Evolutionary conservation across 2,329 filamentous ascomycete species (phyloP).

Genomic region (Trichoderma endophyticum): DNA sequence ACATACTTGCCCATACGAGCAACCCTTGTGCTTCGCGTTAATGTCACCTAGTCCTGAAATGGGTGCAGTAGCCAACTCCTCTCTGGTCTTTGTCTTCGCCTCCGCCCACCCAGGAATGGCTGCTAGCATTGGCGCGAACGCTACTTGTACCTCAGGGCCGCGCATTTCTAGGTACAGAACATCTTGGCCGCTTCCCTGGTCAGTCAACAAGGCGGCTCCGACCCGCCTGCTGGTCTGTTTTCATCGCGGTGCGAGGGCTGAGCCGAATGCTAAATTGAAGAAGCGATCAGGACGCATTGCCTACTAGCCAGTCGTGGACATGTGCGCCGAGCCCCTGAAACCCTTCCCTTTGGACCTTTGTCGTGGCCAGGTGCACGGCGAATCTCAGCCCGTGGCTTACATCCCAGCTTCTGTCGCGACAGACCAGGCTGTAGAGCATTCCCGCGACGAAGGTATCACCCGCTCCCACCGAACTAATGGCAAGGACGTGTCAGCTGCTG

Average conservation of each 20-base stretch:
- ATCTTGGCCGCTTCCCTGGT: not conserved
- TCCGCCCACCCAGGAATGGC: not conserved
- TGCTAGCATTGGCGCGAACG: constrained; percentile 9
- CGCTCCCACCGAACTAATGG: constrained; percentile 62
- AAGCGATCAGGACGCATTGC: constrained; percentile 8
- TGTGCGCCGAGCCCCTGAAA: constrained; percentile 50
- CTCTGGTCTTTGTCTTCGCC: not conserved
- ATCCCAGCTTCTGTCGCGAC: constrained; percentile 48
- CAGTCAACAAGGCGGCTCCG: not conserved
- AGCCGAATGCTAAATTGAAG: not conserved
- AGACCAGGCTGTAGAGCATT: constrained; percentile 60
- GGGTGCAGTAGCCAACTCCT: not conserved
- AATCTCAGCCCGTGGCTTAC: constrained; percentile 51
- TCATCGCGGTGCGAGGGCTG: not conserved
- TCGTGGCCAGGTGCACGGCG: constrained; percentile 63
- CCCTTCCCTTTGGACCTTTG: constrained; percentile 65
- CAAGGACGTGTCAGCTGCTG: constrained; percentile 15
- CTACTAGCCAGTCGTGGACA: constrained; percentile 16
- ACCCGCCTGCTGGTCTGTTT: not conserved
- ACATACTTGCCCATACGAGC: not conserved
- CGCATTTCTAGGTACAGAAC: constrained; percentile 1
- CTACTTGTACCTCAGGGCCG: constrained; percentile 9
- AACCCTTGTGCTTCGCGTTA: not conserved
- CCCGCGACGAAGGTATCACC: constrained; percentile 75
- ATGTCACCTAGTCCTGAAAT: constrained; percentile 1